Evolutionary conservation across 805 yeast genomes (phyloP), one percentile per base, ranked within the genome.

Genomic region (Candida chauliodis): DNA sequence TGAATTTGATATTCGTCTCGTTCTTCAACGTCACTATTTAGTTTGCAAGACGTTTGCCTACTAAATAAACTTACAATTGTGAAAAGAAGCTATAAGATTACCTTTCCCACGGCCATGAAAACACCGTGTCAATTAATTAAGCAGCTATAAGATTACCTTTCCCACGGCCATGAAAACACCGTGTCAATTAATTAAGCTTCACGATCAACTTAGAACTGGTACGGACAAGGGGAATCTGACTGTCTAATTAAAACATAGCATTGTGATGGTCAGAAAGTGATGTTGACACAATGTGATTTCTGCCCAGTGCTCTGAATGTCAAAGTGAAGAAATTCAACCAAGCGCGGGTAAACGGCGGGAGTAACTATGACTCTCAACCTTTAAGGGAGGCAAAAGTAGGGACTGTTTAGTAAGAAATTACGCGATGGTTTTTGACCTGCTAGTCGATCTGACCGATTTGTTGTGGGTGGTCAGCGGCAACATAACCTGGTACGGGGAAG

Each of bases 331-430:
- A 57, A 59, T 59, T 61, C 64, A 59, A 61, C 66, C 62, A 61
- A 60, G 66, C 66, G 68, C 67, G 66, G 68, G 67, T 62, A 62
- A 62, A 60, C 66, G 66, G 66, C 66, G 67, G 69, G 67, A 63
- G 70, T 63, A 60, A 60, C 69, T 62, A 60, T 63, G 34, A 30
- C 34, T 30, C 34, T 30, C 32, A n/a, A n/a, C n/a, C n/a, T n/a
- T n/a, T n/a, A n/a, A n/a, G n/a, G n/a, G n/a, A n/a, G n/a, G n/a
- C n/a, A n/a, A n/a, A n/a, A n/a, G n/a, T n/a, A n/a, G n/a, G 23
- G 23, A 21, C 23, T 21, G 9, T 21, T 7, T 7, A 21, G 23
- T 21, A 21, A 21, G 23, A 21, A 21, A 21, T 21, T 21, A 9
- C 23, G 9, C 7, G 7, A 9, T 21, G 9, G 23, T 21, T 21